Evolutionary conservation across 129 eudicot genomes (phyloP).

Genomic region (Flaveria bidentis): DNA sequence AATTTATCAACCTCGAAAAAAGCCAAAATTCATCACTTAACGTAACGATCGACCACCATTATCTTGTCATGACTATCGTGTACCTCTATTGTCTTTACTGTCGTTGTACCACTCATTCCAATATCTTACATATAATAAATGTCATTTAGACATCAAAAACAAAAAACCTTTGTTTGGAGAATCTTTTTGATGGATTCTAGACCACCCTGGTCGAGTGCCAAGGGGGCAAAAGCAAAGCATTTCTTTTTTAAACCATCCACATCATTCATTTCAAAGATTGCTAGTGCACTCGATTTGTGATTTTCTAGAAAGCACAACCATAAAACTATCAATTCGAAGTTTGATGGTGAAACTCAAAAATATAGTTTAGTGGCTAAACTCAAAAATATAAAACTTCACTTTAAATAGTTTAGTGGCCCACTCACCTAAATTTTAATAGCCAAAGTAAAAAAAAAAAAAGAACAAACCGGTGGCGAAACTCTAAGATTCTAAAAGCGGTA

Average conservation of each 20-base stretch:
- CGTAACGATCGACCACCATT: not conserved
- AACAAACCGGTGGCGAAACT: too few species aligned
- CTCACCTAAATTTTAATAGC: too few species aligned
- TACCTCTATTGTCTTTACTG: not conserved
- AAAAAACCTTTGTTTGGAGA: not conserved
- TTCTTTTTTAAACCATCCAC: conserved; percentile 15
- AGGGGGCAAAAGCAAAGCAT: conserved; percentile 7
- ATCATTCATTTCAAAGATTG: not conserved
- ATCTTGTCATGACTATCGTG: not conserved
- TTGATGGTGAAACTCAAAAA: too few species aligned
- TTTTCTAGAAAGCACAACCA: not conserved
- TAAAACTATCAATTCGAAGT: too few species aligned
- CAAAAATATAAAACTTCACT: too few species aligned
- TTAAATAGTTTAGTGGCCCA: too few species aligned
- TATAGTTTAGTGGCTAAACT: too few species aligned
- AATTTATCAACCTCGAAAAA: too few species aligned
- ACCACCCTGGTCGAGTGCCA: conserved; percentile 4
- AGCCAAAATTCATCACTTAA: too few species aligned
- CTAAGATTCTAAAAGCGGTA: too few species aligned
- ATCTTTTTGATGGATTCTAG: too few species aligned
- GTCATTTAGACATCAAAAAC: not conserved
- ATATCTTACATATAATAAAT: conserved; percentile 6
- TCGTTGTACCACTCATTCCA: conserved; percentile 1
- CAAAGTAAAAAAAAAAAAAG: too few species aligned
- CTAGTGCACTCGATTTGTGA: not conserved